Percentiles rank a stretch among this genome's conserved stretches.
Conservation (phyloP, 345 rosid species). For the Eucalyptus sideroxylon region DNA sequence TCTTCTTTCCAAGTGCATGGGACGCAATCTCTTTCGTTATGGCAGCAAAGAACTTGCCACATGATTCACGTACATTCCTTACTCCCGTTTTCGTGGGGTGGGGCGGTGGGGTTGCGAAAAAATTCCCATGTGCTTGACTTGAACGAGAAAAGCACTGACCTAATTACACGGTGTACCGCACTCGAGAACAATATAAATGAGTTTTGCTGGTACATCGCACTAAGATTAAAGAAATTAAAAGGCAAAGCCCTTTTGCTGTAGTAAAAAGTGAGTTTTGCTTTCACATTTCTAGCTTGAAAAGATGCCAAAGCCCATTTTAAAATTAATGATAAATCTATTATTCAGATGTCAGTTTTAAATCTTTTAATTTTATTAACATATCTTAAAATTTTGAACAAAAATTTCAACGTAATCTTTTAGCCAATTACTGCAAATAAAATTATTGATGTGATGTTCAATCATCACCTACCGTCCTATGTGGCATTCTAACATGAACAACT, state of each 20-base stretch:
- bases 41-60: too few relatives aligned
- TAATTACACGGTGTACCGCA: too few relatives aligned
- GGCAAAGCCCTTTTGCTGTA: neutral
- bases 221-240: neutral
- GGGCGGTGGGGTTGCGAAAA: too few relatives aligned
- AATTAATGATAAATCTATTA: too few relatives aligned
- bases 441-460: fast-evolving
- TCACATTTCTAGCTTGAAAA: neutral
- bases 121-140: too few relatives aligned
- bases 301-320: neutral
- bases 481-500: neutral
- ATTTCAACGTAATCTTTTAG: neutral
- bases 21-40: too few relatives aligned
- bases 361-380: neutral
- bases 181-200: too few relatives aligned
- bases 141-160: too few relatives aligned
- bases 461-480: fast-evolving
- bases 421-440: neutral
- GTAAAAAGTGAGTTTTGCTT: neutral
- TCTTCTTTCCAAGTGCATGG: too few relatives aligned
- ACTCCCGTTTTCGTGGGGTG: too few relatives aligned
- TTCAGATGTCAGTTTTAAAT: fast-evolving
- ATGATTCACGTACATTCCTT: too few relatives aligned
- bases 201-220: neutral
- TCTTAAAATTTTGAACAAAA: neutral